Conservation (phyloP, 805 yeast species). For the Torulaspora maleeae region DNA sequence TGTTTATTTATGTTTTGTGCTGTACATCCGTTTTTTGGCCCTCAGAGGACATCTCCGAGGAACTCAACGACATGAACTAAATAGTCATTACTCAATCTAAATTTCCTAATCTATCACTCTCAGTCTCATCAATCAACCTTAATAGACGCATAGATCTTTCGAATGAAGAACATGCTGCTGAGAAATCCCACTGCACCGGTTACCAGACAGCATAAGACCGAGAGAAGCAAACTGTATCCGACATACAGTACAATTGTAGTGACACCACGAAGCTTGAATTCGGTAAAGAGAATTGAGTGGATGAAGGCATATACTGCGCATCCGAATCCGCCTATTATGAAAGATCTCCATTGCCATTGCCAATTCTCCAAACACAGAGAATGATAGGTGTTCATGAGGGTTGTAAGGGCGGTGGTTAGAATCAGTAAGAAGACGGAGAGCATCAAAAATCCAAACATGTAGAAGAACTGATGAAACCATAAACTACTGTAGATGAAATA, state of each 20-base stretch:
- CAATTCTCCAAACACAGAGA: conserved; percentile 86
- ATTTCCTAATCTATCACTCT: background rate
- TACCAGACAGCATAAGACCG: conserved; percentile 65
- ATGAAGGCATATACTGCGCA: conserved; percentile 78
- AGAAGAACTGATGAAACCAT: conserved; percentile 91
- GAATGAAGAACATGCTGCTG: conserved; percentile 66
- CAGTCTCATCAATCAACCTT: conserved; percentile 60
- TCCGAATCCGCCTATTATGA: conserved; percentile 87
- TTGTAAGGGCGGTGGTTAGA: conserved; percentile 72
- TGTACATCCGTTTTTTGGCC: too few species aligned
- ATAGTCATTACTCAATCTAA: too few species aligned
- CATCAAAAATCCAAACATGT: conserved; percentile 96
- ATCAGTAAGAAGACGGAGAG: conserved; percentile 82
- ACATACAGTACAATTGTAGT: conserved; percentile 72
- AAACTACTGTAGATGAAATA: conserved; percentile 85
- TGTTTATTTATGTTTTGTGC: too few species aligned
- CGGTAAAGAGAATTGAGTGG: conserved; percentile 73
- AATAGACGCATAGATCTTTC: conserved; percentile 75
- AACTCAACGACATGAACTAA: background rate
- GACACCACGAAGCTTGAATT: conserved; percentile 65
- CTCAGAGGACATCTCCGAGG: background rate
- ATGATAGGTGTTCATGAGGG: conserved; percentile 76
- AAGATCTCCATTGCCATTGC: conserved; percentile 96
- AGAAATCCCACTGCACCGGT: conserved; percentile 88
- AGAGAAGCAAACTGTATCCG: conserved; percentile 75